Conservation (phyloP, 257 asterid genomes). For the Galeopsis tetrahit region DNA sequence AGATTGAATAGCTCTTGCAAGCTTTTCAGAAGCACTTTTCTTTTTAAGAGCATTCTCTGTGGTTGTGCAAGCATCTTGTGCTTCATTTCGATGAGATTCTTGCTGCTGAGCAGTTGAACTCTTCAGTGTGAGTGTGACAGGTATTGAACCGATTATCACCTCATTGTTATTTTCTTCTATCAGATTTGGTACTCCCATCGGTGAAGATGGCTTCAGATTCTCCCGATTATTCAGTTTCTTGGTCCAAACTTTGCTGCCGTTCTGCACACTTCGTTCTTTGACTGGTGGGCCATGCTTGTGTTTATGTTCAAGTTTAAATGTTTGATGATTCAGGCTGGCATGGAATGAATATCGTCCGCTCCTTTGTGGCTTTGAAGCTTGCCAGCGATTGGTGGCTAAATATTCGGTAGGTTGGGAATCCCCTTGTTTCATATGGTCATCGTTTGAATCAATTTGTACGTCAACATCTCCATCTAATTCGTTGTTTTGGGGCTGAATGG, state of each 20-base stretch:
- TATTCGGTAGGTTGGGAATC: constrained; percentile 49
- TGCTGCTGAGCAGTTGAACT: constrained; percentile 39
- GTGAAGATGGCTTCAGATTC: constrained; percentile 39
- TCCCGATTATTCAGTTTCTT: constrained; percentile 57
- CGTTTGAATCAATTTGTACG: constrained; percentile 42
- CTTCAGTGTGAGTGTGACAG: constrained; percentile 57
- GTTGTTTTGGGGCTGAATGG: constrained; percentile 46
- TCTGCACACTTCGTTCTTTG: constrained; percentile 46
- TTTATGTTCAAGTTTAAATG: constrained; percentile 49
- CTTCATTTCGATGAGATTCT: constrained; percentile 34
- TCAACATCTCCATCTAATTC: constrained; percentile 49
- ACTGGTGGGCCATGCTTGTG: constrained; percentile 57
- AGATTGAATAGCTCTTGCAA: constrained; percentile 42
- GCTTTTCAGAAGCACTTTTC: constrained; percentile 45
- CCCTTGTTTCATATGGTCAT: constrained; percentile 40
- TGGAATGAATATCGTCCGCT: constrained; percentile 52
- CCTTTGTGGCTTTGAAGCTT: constrained; percentile 62
- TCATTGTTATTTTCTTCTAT: constrained; percentile 52
- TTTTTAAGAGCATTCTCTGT: constrained; percentile 41
- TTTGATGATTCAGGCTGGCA: constrained; percentile 50
- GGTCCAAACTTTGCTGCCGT: constrained; percentile 74
- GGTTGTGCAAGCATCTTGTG: constrained; percentile 33
- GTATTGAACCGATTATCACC: constrained; percentile 82
- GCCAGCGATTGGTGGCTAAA: constrained; percentile 55
- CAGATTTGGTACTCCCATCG: constrained; percentile 43